Conservation (phyloP, 306 rosid genomes). For the Ammopiptanthus mongolicus region DNA sequence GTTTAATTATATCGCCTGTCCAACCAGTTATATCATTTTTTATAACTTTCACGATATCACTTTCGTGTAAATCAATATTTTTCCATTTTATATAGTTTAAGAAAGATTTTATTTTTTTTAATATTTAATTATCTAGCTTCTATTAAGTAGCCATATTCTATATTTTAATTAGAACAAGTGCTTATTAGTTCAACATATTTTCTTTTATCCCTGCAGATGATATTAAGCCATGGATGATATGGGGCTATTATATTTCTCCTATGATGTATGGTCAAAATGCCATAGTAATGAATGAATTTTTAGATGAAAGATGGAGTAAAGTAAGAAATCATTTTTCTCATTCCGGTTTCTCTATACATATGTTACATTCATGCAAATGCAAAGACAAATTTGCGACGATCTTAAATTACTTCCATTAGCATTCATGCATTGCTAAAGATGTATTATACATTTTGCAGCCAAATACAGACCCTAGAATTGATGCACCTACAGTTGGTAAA, state of each 20-base stretch:
- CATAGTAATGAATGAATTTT: constrained; percentile 68
- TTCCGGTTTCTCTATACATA: neutral
- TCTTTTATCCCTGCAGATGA: constrained; percentile 42
- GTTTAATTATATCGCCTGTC: too few species aligned
- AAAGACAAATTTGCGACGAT: neutral
- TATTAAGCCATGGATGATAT: constrained; percentile 61
- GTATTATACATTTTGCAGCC: constrained; percentile 32
- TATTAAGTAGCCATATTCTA: neutral
- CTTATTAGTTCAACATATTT: neutral
- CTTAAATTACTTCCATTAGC: neutral
- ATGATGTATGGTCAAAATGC: constrained; percentile 95
- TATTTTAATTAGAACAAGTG: neutral
- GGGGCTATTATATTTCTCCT: constrained; percentile 84
- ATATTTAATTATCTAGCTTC: neutral
- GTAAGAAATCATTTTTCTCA: constrained; percentile 33
- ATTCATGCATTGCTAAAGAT: neutral
- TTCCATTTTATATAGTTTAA: neutral
- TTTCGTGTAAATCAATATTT: too few species aligned
- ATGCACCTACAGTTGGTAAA: constrained; percentile 54
- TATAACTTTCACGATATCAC: too few species aligned
- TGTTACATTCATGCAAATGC: neutral
- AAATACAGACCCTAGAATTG: constrained; percentile 38
- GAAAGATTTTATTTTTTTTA: neutral
- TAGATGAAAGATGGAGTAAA: constrained; percentile 65
- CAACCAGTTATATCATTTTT: too few species aligned